Percentiles rank a stretch among this genome's conserved stretches.
These are phyloP conservation scores for Massarina eburnea DNA, from an alignment of 2,329 filamentous ascomycete species.

Conservation along the genomic window DNA sequence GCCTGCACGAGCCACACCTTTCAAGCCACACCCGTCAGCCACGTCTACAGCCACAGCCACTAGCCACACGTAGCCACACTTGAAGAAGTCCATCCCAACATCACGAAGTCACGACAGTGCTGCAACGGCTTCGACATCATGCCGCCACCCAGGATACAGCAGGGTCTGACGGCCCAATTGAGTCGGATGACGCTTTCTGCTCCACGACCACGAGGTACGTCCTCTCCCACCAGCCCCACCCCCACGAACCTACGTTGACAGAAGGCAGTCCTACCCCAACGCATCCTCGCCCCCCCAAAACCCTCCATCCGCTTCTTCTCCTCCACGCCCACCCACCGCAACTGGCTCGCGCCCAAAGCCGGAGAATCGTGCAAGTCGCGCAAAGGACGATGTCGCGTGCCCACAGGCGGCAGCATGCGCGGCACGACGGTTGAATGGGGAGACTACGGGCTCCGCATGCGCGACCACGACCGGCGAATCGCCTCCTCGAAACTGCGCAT, in stretches of 20 bases:
- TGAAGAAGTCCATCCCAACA: neutral
- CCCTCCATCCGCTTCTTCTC: conserved; percentile 66
- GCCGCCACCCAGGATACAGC: conserved; percentile 43
- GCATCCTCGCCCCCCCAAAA: conserved; percentile 36
- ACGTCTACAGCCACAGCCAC: too few relatives aligned
- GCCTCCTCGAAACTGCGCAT: conserved; percentile 83
- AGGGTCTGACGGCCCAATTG: conserved; percentile 39
- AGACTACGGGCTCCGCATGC: conserved; percentile 92
- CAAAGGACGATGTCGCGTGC: conserved; percentile 84
- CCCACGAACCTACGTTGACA: conserved; percentile 1
- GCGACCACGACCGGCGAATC: conserved; percentile 88
- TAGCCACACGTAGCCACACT: too few relatives aligned
- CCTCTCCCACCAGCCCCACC: conserved; percentile 19
- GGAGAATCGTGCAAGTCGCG: conserved; percentile 83
- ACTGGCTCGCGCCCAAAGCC: conserved; percentile 81
- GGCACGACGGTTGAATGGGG: conserved; percentile 97
- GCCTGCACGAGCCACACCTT: conserved; percentile 18
- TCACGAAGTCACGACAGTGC: too few relatives aligned
- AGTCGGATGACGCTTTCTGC: conserved; percentile 30
- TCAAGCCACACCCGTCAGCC: too few relatives aligned
- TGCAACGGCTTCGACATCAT: conserved; percentile 25
- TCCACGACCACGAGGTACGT: conserved; percentile 26
- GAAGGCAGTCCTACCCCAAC: conserved; percentile 19
- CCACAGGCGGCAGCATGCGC: conserved; percentile 86
- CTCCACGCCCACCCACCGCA: conserved; percentile 61